Base-by-base conservation (phyloP, 2,329 filamentous ascomycete species). In the Stemphylium lycopersici region DNA sequence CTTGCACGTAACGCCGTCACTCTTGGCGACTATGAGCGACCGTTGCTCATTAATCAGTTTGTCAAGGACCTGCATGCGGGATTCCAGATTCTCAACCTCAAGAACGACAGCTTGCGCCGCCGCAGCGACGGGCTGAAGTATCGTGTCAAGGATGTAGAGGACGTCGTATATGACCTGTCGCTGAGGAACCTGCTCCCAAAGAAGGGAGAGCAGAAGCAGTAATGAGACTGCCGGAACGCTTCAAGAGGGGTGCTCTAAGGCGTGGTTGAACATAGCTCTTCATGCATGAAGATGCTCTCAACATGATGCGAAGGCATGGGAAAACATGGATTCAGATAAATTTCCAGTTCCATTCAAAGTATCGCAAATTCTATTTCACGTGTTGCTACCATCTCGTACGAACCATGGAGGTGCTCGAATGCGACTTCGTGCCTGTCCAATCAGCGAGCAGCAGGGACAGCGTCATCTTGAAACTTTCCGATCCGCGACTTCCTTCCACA, bases 51-150 rank as follows among this genome's bases (percentile, higher is more conserved):
- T 76, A 91, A 90, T 74, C 84, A 86, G 61, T 98, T 98, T 74
- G 87, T 97, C 80, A 97, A 97, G 80, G 93, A 98, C 71, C 79
- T 99, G 33, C 93, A 96, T 68, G 91, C 93, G 2, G 95, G 93
- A 13, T 99, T 99, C 79, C 95, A 98, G 83, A 86, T 98, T 63
- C 84, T 99, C 63, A 99, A 99, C 74, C 82, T 99, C 65, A 98
- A 98, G 83, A 99, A 99, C 69, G 95, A 99, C 74, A 87, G 87
- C 18, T 78, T 99, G 69, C 85, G 95, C 55, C 91, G 92, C 79
- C 84, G 91, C 58, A 91, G 91, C 51, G 95, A 99, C 78, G 90
- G 89, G 4, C 90, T 99, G 77, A 99, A 99, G 82, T 99, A 99
- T 73, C 89, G 90, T 68, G 91, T 99, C 69, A 99, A 98, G 83